These are phyloP conservation scores for Hypsizygus marmoreus DNA, from an alignment of 768 basidiomycete genomes.

Conservation along the genomic window DNA sequence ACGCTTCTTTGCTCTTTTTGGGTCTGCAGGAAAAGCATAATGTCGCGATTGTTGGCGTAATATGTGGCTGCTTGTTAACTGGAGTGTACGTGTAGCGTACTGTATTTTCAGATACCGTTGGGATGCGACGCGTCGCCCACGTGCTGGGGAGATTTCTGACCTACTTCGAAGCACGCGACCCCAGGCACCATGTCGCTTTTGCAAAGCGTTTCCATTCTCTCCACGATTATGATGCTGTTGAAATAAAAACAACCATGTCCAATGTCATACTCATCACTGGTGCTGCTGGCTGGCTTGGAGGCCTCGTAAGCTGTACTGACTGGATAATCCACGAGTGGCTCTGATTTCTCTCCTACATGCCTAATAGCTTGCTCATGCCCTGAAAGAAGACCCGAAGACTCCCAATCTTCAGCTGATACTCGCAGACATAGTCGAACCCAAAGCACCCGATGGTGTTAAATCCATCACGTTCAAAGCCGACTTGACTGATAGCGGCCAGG, in stretches of 20 bases:
- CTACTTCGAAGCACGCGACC: no score
- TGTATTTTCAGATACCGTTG: no score
- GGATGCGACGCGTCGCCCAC: no score
- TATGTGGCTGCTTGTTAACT: no score
- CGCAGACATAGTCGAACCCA: constrained; percentile 48
- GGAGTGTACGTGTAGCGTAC: no score
- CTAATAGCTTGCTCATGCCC: constrained; percentile 35
- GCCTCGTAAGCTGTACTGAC: constrained; percentile 40
- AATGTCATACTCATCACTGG: constrained; percentile 47
- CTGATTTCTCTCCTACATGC: background rate
- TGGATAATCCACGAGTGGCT: no score
- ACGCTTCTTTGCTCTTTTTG: constrained; percentile 42
- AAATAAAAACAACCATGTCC: constrained; percentile 19
- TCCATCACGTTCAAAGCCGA: constrained; percentile 40
- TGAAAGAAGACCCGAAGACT: constrained; percentile 31
- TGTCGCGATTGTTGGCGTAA: background rate
- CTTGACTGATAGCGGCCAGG: constrained; percentile 36
- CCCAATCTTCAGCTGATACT: constrained; percentile 50
- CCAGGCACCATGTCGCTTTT: background rate
- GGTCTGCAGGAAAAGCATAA: constrained; percentile 41
- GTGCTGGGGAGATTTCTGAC: no score
- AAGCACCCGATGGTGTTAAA: constrained; percentile 28
- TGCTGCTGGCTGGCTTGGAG: constrained; percentile 42
- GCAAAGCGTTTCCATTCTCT: background rate
- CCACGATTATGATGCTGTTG: background rate